Evolutionary conservation across 805 yeast genomes (phyloP).

Genomic region (Yarrowia alimentaria): DNA sequence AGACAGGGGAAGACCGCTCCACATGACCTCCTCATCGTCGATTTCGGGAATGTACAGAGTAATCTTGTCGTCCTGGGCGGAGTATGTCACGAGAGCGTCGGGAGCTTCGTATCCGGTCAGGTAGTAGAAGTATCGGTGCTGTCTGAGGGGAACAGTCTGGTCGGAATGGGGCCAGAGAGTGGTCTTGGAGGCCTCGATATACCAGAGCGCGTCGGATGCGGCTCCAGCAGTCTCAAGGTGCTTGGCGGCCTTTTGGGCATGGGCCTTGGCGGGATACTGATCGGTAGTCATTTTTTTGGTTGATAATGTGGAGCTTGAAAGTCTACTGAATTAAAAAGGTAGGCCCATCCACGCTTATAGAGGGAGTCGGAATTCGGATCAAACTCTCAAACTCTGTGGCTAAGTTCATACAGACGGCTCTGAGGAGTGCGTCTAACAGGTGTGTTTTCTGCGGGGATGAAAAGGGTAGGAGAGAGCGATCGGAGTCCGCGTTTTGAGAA

Average conservation of each 20-base stretch:
- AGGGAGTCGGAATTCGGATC: neutral
- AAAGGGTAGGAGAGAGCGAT: conserved; percentile 16
- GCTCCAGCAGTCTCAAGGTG: conserved; percentile 41
- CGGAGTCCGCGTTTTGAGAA: too few relatives aligned
- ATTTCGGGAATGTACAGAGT: conserved; percentile 77
- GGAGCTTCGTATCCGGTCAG: conserved; percentile 75
- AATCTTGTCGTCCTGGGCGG: conserved; percentile 52
- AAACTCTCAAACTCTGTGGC: conserved; percentile 7
- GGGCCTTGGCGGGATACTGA: conserved; percentile 82
- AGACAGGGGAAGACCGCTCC: conserved; percentile 87
- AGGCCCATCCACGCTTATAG: neutral
- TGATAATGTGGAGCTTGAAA: too few relatives aligned
- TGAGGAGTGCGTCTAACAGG: neutral
- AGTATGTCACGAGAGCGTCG: conserved; percentile 67
- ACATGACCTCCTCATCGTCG: conserved; percentile 87
- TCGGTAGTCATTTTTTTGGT: conserved; percentile 23
- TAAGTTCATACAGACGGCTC: conserved; percentile 25
- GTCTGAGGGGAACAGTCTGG: conserved; percentile 74
- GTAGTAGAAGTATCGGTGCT: conserved; percentile 87
- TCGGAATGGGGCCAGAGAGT: conserved; percentile 74
- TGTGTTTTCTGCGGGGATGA: neutral
- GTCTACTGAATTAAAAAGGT: too few relatives aligned
- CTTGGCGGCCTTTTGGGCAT: conserved; percentile 47
- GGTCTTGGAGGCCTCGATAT: conserved; percentile 36
- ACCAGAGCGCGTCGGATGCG: conserved; percentile 35